Evolutionary conservation across 192 early-diverging fungal genomes (phyloP).

Genomic region (Tieghemiomyces parasiticus): DNA sequence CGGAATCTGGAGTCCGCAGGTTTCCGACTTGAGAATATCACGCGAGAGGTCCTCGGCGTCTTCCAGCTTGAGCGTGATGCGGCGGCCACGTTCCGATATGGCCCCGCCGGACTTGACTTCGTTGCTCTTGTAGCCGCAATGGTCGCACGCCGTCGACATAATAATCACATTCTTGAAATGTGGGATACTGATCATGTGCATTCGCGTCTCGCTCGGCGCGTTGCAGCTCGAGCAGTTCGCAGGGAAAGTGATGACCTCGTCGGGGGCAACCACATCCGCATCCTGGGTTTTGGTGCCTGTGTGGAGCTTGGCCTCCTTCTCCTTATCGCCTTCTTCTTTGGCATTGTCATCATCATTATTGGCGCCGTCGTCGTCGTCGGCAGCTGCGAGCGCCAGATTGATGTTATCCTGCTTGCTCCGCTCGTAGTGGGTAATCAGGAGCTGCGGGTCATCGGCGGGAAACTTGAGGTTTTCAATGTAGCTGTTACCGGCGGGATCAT

Average conservation of each 20-base stretch:
- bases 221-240: conserved; percentile 77
- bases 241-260: conserved; percentile 67
- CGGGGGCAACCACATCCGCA: conserved; percentile 21
- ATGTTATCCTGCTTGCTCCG: conserved; percentile 69
- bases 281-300: conserved; percentile 8
- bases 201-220: conserved; percentile 63
- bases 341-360: no score
- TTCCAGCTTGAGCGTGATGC: conserved; percentile 67
- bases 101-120: conserved; percentile 93
- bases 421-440: conserved; percentile 44
- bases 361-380: no score
- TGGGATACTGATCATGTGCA: conserved; percentile 84
- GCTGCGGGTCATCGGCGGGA: conserved; percentile 59
- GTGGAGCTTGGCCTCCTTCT: conserved; percentile 8
- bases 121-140: conserved; percentile 89
- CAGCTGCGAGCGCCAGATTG: conserved; percentile 48
- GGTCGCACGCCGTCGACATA: conserved; percentile 84
- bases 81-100: conserved; percentile 57
- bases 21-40: conserved; percentile 91
- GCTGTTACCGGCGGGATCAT: conserved; percentile 86
- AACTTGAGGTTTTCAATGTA: conserved; percentile 78
- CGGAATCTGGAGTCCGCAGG: conserved; percentile 76
- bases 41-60: conserved; percentile 79
- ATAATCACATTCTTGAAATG: conserved; percentile 94
- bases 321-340: conserved; percentile 19